phyloP scores from a whole-genome alignment of 2,329 filamentous ascomycete genomes.

The Chalara sp. region DNA sequence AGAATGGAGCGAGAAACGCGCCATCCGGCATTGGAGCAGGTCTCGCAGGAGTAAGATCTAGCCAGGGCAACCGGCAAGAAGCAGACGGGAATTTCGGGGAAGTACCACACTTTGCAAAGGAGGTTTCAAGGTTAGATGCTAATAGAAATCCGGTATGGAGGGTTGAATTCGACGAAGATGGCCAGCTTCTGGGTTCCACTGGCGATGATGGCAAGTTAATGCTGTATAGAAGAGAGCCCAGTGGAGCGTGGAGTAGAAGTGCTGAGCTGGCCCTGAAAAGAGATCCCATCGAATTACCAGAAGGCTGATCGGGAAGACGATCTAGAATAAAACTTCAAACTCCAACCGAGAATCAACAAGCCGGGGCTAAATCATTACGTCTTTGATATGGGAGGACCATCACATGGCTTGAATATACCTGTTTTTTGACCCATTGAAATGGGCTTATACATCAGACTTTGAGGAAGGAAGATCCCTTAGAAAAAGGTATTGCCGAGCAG shows the following conservation, averaged over 20 bases:
- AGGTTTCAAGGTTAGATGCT: slow-evolving; percentile 60
- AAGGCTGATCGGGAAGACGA: too few relatives aligned
- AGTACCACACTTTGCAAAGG: slow-evolving; percentile 54
- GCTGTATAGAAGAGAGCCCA: slow-evolving; percentile 48
- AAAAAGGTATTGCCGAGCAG: too few relatives aligned
- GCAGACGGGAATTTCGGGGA: slow-evolving; percentile 51
- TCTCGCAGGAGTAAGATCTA: slow-evolving; percentile 35
- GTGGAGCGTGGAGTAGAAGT: slow-evolving; percentile 24
- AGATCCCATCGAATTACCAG: neutral
- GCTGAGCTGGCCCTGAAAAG: slow-evolving; percentile 24
- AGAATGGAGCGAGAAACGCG: slow-evolving; percentile 25
- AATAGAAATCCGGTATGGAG: slow-evolving; percentile 70
- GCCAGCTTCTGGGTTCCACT: slow-evolving; percentile 67
- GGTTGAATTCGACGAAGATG: slow-evolving; percentile 63
- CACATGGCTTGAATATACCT: too few relatives aligned
- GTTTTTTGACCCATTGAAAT: too few relatives aligned
- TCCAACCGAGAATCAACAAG: too few relatives aligned
- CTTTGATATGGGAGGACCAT: too few relatives aligned
- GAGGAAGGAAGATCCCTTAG: too few relatives aligned
- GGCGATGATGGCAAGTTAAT: slow-evolving; percentile 67
- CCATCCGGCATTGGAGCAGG: slow-evolving; percentile 48
- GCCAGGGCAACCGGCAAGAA: slow-evolving; percentile 34
- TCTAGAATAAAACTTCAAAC: too few relatives aligned
- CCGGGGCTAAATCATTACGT: too few relatives aligned
- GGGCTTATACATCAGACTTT: too few relatives aligned